These are phyloP conservation scores for Setaria viridis DNA, from an alignment of 202 grass and related monocot species.

Conservation along the genomic window DNA sequence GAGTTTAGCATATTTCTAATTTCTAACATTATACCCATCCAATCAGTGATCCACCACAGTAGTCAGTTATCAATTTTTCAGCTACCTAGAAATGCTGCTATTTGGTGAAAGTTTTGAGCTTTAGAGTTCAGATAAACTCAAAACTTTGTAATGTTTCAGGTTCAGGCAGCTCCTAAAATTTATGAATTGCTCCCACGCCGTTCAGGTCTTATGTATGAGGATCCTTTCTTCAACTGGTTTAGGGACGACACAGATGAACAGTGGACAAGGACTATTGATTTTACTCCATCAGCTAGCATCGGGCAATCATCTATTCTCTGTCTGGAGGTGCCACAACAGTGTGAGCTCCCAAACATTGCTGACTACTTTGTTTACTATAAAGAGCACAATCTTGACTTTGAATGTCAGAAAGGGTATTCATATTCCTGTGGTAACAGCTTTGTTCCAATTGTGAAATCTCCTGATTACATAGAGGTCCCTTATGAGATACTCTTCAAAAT, in stretches of 20 bases:
- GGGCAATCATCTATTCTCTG: slow-evolving; percentile 85
- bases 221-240: slow-evolving; percentile 76
- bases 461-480: slow-evolving; percentile 49
- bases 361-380: slow-evolving; percentile 81
- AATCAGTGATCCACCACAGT: not conserved
- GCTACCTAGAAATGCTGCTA: slow-evolving; percentile 5
- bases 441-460: slow-evolving; percentile 79
- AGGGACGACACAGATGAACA: slow-evolving; percentile 70
- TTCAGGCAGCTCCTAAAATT: slow-evolving; percentile 84
- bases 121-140: slow-evolving; percentile 27
- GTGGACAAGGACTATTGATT: slow-evolving; percentile 85
- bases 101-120: not conserved
- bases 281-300: slow-evolving; percentile 79
- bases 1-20: not conserved
- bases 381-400: slow-evolving; percentile 56
- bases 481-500: slow-evolving; percentile 87
- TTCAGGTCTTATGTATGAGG: slow-evolving; percentile 46
- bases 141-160: slow-evolving; percentile 41
- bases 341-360: slow-evolving; percentile 70
- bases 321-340: slow-evolving; percentile 55
- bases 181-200: slow-evolving; percentile 45
- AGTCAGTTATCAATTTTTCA: not conserved
- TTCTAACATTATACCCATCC: not conserved
- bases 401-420: slow-evolving; percentile 50
- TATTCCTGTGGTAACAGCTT: slow-evolving; percentile 65